Percentiles rank a stretch among this genome's conserved stretches.
phyloP scores from a whole-genome alignment of 2,329 filamentous ascomycete genomes.

The Dactylellina sp. region DNA sequence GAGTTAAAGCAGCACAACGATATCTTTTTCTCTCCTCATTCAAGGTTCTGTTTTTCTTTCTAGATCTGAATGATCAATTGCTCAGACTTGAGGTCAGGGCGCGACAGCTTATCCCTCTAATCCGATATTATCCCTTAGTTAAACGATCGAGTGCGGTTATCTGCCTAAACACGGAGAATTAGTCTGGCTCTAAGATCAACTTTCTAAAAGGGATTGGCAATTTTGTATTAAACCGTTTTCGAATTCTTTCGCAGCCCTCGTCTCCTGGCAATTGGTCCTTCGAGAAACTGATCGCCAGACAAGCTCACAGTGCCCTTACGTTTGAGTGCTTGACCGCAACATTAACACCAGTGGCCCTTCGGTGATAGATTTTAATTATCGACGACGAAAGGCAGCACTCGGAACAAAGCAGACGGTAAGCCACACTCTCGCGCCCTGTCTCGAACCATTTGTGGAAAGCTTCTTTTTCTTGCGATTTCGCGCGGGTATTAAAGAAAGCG shows the following conservation, averaged over 20 bases:
- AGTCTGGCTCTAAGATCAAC: constrained; percentile 14
- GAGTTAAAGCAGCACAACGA: neutral
- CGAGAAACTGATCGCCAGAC: constrained; percentile 38
- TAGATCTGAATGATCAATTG: neutral
- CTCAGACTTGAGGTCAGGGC: constrained; percentile 25
- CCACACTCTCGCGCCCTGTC: neutral
- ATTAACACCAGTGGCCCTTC: neutral
- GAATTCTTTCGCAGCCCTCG: neutral
- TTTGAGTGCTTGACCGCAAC: constrained; percentile 1
- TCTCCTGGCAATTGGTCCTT: constrained; percentile 16
- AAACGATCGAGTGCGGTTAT: constrained; percentile 14
- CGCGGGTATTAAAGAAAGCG: constrained; percentile 52
- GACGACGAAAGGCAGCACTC: constrained; percentile 17
- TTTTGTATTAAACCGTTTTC: constrained; percentile 7
- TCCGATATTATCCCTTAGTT: too few species aligned
- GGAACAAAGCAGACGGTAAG: constrained; percentile 5
- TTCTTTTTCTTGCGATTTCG: constrained; percentile 25
- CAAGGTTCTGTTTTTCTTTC: constrained; percentile 1
- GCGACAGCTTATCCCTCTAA: constrained; percentile 2
- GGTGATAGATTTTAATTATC: constrained; percentile 21
- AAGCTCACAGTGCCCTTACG: constrained; percentile 28
- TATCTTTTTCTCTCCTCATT: neutral
- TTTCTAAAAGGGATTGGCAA: constrained; percentile 11
- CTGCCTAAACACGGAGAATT: constrained; percentile 50
- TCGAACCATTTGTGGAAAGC: constrained; percentile 6